Evolutionary conservation across 306 rosid species (phyloP), one percentile per base, ranked within the genome.

Genomic region (Trichosanthes truncata): DNA sequence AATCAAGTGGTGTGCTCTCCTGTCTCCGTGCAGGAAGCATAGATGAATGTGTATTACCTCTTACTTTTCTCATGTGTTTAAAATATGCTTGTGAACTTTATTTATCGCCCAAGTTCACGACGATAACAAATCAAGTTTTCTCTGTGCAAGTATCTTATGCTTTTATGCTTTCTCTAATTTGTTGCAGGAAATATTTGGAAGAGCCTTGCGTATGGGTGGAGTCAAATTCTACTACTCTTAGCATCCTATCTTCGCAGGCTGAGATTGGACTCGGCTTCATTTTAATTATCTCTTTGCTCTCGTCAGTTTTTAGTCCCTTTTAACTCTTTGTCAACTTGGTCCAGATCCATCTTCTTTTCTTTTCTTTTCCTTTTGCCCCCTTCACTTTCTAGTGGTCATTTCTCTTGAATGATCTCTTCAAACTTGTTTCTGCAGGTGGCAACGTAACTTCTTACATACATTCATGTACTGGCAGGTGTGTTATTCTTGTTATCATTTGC

Each of bases 401-500:
- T 51, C 29, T 25, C 40, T 46, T 72, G 59, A 25, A 11, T 69
- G 51, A 67, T 69, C 36, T 23, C n/a, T 25, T 69, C 33, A 46
- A 43, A 46, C 36, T 74, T 51, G 15, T 51, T 35, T 77, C 8
- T 86, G 86, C 90, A 92, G 98, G 89, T 88, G 95, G 95, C 97
- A 95, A 77, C 96, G 98, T 77, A 95, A 91, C 86, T 81, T 92
- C 80, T 83, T 92, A 75, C 98, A 95, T 81, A 83, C 96, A 18
- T 92, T 92, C 87, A 87, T 92, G 89, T 92, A 92, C 84, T 95
- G 98, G 98, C 98, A 95, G 98, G 98, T 95, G 51, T 33, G 87
- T 80, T 83, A 52, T 51, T 48, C 25, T 29, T 49, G 41, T 74
- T 31, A 74, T 31, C 78, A 11, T 38, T 74, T 17, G n/a, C 45